A percentile compares a stretch with the other conserved stretches of the same genome.
phyloP scores from a whole-genome alignment of 768 basidiomycete species.

The Leucosporidium yakuticum region DNA sequence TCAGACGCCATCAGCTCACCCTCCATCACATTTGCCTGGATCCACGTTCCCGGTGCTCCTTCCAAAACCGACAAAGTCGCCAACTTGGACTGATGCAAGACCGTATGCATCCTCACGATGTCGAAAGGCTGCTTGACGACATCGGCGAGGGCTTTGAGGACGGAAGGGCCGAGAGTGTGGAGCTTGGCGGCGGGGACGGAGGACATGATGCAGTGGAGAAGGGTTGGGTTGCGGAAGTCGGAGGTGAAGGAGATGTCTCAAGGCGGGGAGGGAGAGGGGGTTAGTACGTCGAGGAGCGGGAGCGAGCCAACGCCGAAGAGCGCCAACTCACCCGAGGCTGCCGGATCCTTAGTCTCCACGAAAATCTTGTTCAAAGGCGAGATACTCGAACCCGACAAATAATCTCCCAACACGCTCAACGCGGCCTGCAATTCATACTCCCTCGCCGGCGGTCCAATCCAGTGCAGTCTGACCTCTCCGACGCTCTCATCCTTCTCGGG shows the following conservation, averaged over 20 bases:
- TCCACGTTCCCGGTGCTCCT: no score
- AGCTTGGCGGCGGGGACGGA: slow-evolving; percentile 79
- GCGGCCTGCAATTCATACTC: slow-evolving; percentile 73
- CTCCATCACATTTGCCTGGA: no score
- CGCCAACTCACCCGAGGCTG: slow-evolving; percentile 57
- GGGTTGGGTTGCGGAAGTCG: slow-evolving; percentile 62
- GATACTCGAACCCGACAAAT: slow-evolving; percentile 63
- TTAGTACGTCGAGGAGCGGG: not conserved
- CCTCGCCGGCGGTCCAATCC: slow-evolving; percentile 68
- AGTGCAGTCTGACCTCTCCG: slow-evolving; percentile 76
- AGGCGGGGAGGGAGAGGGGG: slow-evolving; percentile 11
- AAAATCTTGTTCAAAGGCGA: slow-evolving; percentile 65
- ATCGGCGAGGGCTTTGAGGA: slow-evolving; percentile 61
- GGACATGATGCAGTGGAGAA: slow-evolving; percentile 69
- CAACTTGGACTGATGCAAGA: slow-evolving; percentile 72
- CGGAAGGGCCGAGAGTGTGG: slow-evolving; percentile 59
- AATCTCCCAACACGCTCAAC: slow-evolving; percentile 74
- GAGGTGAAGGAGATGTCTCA: slow-evolving; percentile 67
- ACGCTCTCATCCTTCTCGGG: slow-evolving; percentile 91
- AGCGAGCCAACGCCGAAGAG: not conserved
- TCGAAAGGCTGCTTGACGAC: slow-evolving; percentile 72
- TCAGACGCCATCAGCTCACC: no score
- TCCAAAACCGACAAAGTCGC: no score
- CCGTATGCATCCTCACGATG: slow-evolving; percentile 77
- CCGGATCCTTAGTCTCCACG: slow-evolving; percentile 80